Base-by-base conservation (phyloP, 305 asterid genomes). In the Salvia sclarea region DNA sequence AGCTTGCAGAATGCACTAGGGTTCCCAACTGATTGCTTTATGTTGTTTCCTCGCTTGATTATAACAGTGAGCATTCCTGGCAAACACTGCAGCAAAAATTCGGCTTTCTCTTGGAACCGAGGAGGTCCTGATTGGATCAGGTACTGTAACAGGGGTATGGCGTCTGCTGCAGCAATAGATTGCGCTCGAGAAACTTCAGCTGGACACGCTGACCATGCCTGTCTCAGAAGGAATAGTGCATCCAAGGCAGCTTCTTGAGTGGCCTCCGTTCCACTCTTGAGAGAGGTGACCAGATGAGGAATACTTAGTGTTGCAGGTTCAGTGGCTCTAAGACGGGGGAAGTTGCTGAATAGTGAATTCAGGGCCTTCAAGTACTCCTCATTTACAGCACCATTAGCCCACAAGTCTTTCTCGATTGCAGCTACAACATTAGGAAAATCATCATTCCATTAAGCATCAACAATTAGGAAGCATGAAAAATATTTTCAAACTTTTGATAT, bases 221-320 rank as follows among this genome's bases (percentile, higher is more conserved):
- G 98, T 78, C 99, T 79, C 54, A 95, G 97, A 76, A 95, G 85
- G 80, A 88, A 89, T 54, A 95, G 83, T 18, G 98, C 94, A 64
- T 95, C 99, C 82, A 95, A 86, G 33, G 99, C 98, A 72, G 99
- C 98, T 85, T 95, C 99, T 86, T 95, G 99, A 66, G 97, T 85
- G 44, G 97, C 98, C 82, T 95, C 99, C 2, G 97, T 81, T 14
- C 96, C 96, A 47, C 95, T 95, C 88, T 95, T 95, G 9, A 95
- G 98, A 77, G 99, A 89, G 13, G 97, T 84, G 50, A 95, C 99
- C 9, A 95, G 81, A 81, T 95, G 98, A 40, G 99, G 99, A 66
- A 95, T 95, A 71, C 99, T 95, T 44, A 89, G 82, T 1, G 99
- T 95, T 62, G 99, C 98, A 62, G 99, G 98, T 73, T 95, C 99